Conservation (phyloP, 2,329 filamentous ascomycete species). For the Ilyonectria destructans region DNA sequence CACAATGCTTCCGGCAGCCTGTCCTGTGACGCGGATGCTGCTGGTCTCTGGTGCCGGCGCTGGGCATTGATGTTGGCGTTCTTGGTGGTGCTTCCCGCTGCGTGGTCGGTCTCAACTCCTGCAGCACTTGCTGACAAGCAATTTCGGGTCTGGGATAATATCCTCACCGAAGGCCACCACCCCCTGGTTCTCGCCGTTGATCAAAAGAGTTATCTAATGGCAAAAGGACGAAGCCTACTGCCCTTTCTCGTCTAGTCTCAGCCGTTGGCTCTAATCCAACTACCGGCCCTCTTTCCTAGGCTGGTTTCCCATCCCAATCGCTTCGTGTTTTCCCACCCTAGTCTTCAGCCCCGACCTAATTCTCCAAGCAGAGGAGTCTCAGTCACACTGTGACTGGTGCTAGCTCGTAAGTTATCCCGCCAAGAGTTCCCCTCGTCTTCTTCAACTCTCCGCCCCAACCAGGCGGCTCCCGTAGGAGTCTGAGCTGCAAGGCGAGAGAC, state of each 20-base stretch:
- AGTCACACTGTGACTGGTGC: neutral
- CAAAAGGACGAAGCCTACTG: constrained; percentile 27
- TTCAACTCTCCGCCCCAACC: constrained; percentile 34
- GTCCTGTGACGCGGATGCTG: constrained; percentile 15
- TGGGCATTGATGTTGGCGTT: neutral
- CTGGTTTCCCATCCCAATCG: constrained; percentile 26
- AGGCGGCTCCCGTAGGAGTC: constrained; percentile 27
- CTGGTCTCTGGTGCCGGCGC: constrained; percentile 18
- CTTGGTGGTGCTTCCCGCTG: neutral
- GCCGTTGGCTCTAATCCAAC: constrained; percentile 40
- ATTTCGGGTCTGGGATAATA: constrained; percentile 29
- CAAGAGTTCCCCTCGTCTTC: constrained; percentile 30
- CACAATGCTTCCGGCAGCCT: constrained; percentile 28
- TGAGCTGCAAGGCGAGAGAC: constrained; percentile 14
- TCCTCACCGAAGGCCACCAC: constrained; percentile 23
- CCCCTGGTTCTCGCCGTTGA: constrained; percentile 19
- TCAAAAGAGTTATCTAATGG: constrained; percentile 11
- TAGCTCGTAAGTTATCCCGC: constrained; percentile 20
- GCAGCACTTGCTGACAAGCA: constrained; percentile 4
- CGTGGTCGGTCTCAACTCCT: neutral
- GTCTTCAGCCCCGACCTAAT: constrained; percentile 15
- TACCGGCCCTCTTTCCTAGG: constrained; percentile 26
- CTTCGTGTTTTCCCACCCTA: constrained; percentile 10
- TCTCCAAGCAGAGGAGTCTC: neutral
- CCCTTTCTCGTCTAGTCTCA: constrained; percentile 34